Conservation (phyloP, 441 rosid genomes). For the Euphorbia celastroides region DNA sequence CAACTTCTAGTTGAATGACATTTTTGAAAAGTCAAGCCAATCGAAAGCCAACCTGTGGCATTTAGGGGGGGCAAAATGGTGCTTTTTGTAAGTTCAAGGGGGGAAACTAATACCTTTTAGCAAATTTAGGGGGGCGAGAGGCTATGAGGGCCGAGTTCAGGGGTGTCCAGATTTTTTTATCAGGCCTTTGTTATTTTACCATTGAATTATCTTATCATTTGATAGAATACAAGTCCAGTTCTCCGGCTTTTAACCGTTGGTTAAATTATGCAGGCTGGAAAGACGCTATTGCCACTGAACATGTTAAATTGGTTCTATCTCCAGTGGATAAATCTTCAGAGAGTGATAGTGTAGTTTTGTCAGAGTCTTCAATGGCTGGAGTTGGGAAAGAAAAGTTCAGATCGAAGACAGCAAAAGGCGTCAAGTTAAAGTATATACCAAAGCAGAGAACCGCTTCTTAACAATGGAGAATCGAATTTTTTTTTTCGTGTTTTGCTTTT, state of each 20-base stretch:
- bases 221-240: not conserved
- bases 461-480: constrained; percentile 18
- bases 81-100: too few relatives aligned
- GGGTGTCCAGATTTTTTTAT: too few relatives aligned
- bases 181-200: too few relatives aligned
- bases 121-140: too few relatives aligned
- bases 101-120: too few relatives aligned
- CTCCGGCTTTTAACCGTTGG: not conserved
- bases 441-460: constrained; percentile 49
- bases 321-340: constrained; percentile 33
- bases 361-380: constrained; percentile 24
- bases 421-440: constrained; percentile 70
- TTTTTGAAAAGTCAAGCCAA: too few relatives aligned
- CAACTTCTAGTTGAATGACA: too few relatives aligned
- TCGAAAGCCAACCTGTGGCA: too few relatives aligned
- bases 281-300: constrained; percentile 64
- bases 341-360: constrained; percentile 13
- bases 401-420: constrained; percentile 52
- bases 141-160: too few relatives aligned
- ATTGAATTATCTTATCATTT: not conserved
- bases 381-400: constrained; percentile 36
- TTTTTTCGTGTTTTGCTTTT: constrained; percentile 11
- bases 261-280: constrained; percentile 72
- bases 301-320: constrained; percentile 53
- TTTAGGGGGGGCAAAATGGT: too few relatives aligned